Base-by-base conservation (phyloP, 1,284 basidiomycete genomes). In the Ustilago xerochloae region DNA sequence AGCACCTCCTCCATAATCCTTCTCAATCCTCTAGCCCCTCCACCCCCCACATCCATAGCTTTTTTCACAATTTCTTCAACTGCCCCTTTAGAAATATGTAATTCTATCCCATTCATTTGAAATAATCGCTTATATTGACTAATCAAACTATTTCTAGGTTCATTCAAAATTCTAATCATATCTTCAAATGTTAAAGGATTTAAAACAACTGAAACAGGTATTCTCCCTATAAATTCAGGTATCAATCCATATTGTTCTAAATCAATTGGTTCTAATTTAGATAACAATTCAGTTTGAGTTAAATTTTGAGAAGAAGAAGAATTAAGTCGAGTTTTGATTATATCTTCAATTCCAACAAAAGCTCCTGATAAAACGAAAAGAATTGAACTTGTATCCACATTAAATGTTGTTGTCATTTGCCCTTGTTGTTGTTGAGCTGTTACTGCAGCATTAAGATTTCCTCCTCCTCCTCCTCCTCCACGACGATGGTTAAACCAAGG, bases 241-340 rank as follows among this genome's bases (percentile, higher is more conserved):
- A 98, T 97, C 71, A 97, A 91, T 0, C 95, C 94, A 77, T 91
- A 97, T 87, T 90, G 89, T 12, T 92, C 88, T 12, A 97, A 87
- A 86, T 97, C 95, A 39, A 24, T 24, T 53, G 60, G 47, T 24
- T 49, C 66, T 46, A 52, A 29, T 7, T 45, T 57, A 2, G 56
- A 10, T 6, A 67, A 52, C 6, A 75, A 49, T 5, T 71, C 68
- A 32, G 51, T n/a, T 26, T 56, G 39, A 2, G 32, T 22, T 6
- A 38, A 6, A 7, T 2, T 18, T 3, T 28, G 20, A 36, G 32
- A 10, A 6, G 48, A 50, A 10, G 29, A 16, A 9, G 39, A 24
- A 4, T 24, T 10, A 6, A 77, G 28, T 2, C 77, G 63, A 13
- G 33, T 53, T 0, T 41, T 57, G 15, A 79, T 90, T 29, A 97